Percentiles rank a stretch among this genome's conserved stretches.
phyloP scores from a whole-genome alignment of 2,329 filamentous ascomycete genomes.

The Penicillium aurantiogriseum region DNA sequence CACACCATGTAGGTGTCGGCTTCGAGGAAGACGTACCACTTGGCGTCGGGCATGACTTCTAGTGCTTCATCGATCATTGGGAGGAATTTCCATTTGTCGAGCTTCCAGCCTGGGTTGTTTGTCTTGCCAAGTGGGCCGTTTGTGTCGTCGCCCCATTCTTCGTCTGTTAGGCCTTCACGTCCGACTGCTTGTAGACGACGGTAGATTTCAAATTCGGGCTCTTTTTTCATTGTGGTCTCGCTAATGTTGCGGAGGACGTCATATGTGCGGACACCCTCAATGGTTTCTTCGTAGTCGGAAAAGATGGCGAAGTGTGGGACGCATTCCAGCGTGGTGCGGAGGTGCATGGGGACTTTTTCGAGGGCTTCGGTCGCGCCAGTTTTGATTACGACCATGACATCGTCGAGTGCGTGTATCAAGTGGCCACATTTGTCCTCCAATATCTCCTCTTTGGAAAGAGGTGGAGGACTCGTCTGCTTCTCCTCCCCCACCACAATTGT shows the following conservation, averaged over 20 bases:
- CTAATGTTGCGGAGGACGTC: constrained; percentile 29
- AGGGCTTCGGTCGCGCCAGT: constrained; percentile 31
- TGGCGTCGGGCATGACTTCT: constrained; percentile 44
- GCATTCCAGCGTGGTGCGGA: constrained; percentile 30
- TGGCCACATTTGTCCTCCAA: constrained; percentile 19
- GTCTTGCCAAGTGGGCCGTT: constrained; percentile 36
- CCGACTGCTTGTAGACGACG: constrained; percentile 45
- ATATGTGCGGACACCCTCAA: constrained; percentile 25
- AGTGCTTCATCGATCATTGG: constrained; percentile 52
- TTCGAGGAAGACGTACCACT: constrained; percentile 60
- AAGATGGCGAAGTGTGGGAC: constrained; percentile 31
- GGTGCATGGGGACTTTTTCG: constrained; percentile 29
- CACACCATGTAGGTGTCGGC: constrained; percentile 57
- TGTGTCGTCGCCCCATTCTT: constrained; percentile 29
- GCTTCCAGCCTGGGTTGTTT: constrained; percentile 49
- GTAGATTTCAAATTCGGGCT: constrained; percentile 52
- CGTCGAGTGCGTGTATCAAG: constrained; percentile 22
- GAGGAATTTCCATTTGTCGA: constrained; percentile 59
- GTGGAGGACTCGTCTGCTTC: constrained; percentile 6
- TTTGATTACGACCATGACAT: constrained; percentile 29
- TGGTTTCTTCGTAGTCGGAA: constrained; percentile 32
- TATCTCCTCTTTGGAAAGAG: neutral
- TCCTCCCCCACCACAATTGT: constrained; percentile 1
- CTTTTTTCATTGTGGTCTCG: constrained; percentile 15
- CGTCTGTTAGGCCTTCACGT: constrained; percentile 37